phyloP scores from a whole-genome alignment of 495 filamentous ascomycete genomes.

The Lichina pygmaea region DNA sequence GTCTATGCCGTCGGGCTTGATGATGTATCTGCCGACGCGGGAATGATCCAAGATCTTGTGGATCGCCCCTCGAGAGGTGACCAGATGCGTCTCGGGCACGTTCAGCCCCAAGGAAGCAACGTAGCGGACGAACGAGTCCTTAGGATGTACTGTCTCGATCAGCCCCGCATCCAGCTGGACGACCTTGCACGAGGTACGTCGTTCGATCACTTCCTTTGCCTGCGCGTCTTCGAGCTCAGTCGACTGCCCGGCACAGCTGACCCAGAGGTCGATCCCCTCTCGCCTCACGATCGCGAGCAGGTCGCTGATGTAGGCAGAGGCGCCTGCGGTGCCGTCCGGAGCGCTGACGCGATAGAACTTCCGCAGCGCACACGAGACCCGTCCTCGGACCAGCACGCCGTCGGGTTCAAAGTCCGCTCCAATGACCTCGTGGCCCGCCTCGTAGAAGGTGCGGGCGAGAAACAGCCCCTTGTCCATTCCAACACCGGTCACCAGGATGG shows the following conservation, averaged over 20 bases:
- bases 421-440: constrained; percentile 40
- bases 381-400: constrained; percentile 13
- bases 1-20: constrained; percentile 29
- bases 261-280: constrained; percentile 45
- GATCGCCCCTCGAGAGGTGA: constrained; percentile 27
- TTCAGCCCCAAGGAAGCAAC: constrained; percentile 23
- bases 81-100: constrained; percentile 28
- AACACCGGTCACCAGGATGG: constrained; percentile 45
- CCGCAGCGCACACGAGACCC: constrained; percentile 19
- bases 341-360: constrained; percentile 17
- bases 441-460: constrained; percentile 38
- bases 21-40: constrained; percentile 25
- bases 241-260: constrained; percentile 36
- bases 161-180: constrained; percentile 26
- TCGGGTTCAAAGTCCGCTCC: constrained; percentile 37
- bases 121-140: constrained; percentile 28
- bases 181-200: constrained; percentile 26
- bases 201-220: constrained; percentile 33
- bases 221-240: constrained; percentile 32
- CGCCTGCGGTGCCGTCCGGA: constrained; percentile 7
- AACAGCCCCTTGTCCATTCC: constrained; percentile 38
- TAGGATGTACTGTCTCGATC: constrained; percentile 25
- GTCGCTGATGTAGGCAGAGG: constrained; percentile 17
- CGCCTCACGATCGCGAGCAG: constrained; percentile 28
- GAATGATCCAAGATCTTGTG: constrained; percentile 24